Base-by-base conservation (phyloP, 2,329 filamentous ascomycete species). In the Trichoderma sp. region DNA sequence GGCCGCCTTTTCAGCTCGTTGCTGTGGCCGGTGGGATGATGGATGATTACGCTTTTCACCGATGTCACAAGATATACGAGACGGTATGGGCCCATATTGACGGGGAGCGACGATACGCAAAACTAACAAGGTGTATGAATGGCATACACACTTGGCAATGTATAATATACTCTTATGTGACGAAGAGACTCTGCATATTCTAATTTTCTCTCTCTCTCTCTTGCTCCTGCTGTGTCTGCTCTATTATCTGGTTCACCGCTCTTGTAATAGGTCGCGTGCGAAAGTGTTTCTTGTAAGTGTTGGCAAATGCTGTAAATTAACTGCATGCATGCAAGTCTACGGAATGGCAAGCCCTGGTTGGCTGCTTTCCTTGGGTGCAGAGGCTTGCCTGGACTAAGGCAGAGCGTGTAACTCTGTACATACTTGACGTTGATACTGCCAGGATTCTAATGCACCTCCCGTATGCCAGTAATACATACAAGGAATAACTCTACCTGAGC, bases 11-110 rank as follows among this genome's bases (percentile, higher is more conserved):
- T 44, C 41, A 30, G 39, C 26, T 54, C 21, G 43, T 44, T 61
- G 21, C 26, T 63, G 19, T n/a, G 50, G 41, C 44, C 28, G 24
- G 50, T 24, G 59, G 54, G 48, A 63, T 39, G 45, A 63, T 54
- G 50, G 50, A 39, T 26, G 48, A 41, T 45, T 39, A 55, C 39
- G 48, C 14, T 26, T 44, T 62, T 45, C 30, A 62, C 59, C 54
- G 59, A 63, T 63, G 47, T 50, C 59, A 63, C 54, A 47, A 54
- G 59, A 63, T 63, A 63, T 43, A 63, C 59, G 59, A 63, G 48
- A 55, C 41, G 59, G 59, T 63, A 55, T 55, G n/a, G 39, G 3
- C 10, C 17, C 15, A 34, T 26, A 51, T 6, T 39, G 58, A 61
- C 58, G 43, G 48, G 48, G 24, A 55, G 39, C 30, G 19, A 26